Conservation (phyloP, 805 yeast species). For the Candida argentea region DNA sequence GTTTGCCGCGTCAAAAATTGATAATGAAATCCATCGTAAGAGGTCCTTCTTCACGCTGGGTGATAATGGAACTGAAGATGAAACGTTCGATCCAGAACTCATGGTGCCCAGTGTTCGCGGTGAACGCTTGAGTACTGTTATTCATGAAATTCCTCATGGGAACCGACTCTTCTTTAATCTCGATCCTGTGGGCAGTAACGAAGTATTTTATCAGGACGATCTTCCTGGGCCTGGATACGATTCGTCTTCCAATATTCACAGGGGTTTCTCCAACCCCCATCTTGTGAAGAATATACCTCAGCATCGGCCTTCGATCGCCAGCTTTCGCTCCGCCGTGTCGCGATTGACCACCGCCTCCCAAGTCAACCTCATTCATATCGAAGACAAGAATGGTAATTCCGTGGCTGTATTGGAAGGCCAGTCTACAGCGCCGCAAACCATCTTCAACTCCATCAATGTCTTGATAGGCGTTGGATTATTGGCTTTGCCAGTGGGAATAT, state of each 20-base stretch:
- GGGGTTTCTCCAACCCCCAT: no score
- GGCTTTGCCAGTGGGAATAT: slow-evolving; percentile 62
- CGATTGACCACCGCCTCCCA: slow-evolving; percentile 36
- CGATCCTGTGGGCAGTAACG: slow-evolving; percentile 11
- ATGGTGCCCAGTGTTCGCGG: slow-evolving; percentile 54
- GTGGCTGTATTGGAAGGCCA: slow-evolving; percentile 44
- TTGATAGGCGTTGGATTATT: slow-evolving; percentile 68
- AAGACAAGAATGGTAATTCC: slow-evolving; percentile 59
- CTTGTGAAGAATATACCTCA: slow-evolving; percentile 5
- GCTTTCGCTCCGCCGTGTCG: slow-evolving; percentile 28
- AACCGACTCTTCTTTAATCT: slow-evolving; percentile 14
- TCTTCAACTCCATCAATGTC: slow-evolving; percentile 69
- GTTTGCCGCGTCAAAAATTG: slow-evolving; percentile 10
- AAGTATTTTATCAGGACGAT: slow-evolving; percentile 32
- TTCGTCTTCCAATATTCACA: slow-evolving; percentile 11
- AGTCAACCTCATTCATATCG: slow-evolving; percentile 50
- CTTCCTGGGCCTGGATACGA: slow-evolving; percentile 16
- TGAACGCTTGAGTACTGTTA: slow-evolving; percentile 50
- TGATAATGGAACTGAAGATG: slow-evolving; percentile 8
- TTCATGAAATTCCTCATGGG: slow-evolving; percentile 25
- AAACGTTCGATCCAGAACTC: slow-evolving; percentile 40
- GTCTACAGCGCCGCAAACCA: slow-evolving; percentile 65
- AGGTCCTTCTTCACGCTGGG: slow-evolving; percentile 8
- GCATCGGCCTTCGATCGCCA: slow-evolving; percentile 33
- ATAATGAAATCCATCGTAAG: slow-evolving; percentile 14